phyloP scores from a whole-genome alignment of 1,139 yeast species.

The Suhomyces kunorum region DNA sequence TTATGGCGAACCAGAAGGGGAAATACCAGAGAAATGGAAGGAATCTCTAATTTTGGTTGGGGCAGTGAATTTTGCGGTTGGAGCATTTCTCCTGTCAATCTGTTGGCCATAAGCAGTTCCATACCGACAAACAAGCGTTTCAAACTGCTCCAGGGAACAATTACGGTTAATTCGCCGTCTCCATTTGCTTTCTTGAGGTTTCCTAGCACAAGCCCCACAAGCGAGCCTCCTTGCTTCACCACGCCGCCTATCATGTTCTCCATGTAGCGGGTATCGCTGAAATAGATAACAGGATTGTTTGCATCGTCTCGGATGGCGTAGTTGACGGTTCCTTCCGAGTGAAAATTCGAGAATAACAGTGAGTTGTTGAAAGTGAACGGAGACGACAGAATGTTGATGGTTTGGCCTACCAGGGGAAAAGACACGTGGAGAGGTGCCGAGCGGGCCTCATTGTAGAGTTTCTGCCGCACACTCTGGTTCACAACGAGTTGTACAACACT shows the following conservation, averaged over 20 bases:
- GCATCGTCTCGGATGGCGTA: constrained; percentile 18
- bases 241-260: constrained; percentile 70
- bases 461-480: not conserved
- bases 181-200: constrained; percentile 52
- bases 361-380: constrained; percentile 66
- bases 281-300: constrained; percentile 19
- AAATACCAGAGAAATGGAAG: constrained; percentile 11
- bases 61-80: not conserved
- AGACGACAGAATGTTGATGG: constrained; percentile 35
- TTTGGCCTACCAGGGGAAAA: constrained; percentile 10
- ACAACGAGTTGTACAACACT: constrained; percentile 3
- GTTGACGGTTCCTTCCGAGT: constrained; percentile 48
- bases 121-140: not conserved
- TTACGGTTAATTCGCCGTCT: constrained; percentile 58
- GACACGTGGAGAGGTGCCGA: constrained; percentile 1
- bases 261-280: constrained; percentile 56
- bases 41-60: not conserved
- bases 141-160: constrained; percentile 48
- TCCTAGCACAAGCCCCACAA: constrained; percentile 57
- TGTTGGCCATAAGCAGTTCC: not conserved
- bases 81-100: not conserved
- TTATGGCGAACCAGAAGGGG: constrained; percentile 16
- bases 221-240: constrained; percentile 22
- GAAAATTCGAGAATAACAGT: constrained; percentile 52
- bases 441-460: constrained; percentile 30